Evolutionary conservation across 2,329 filamentous ascomycete species (phyloP), one percentile per base, ranked within the genome.

Genomic region (Monosporascus sp.): DNA sequence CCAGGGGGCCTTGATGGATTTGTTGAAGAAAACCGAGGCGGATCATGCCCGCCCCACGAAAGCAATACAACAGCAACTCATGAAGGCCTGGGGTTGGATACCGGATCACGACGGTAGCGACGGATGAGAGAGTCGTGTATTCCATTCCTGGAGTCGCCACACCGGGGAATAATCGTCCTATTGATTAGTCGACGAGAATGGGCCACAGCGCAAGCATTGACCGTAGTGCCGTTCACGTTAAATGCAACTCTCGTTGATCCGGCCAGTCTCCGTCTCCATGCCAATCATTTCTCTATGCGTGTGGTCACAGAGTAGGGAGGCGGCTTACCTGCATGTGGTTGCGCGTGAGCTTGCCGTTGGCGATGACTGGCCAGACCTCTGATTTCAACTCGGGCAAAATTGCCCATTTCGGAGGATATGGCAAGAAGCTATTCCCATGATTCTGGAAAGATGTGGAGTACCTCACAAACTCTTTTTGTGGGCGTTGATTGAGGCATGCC

Each of bases 1-100:
- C 47, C 78, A 81, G 58, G 68, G 74, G 50, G 78, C 76, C 11
- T 56, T 81, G 27, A 58, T 80, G 19, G 70, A 74, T 22, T 68
- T 80, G 3, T 65, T 84, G 43, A 65, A 67, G 46, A 72, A 67
- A 55, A 79, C 77, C 2, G 77, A 82, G 58, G 66, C 61, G 35
- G 72, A 76, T n/a, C 74, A 80, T 63, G 79, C 74, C 5, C 77
- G 79, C 65, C 80, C 79, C 6, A 83, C 79, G 7, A 70, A 68
- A 7, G 68, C 71, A 9, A 76, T 79, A 27, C 74, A 76, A 40
- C 63, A 67, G 38, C 73, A 77, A 54, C 66, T 82, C 52, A 75
- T 73, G 59, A 69, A 69, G 50, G 74, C 72, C 52, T 83, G 78
- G 79, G 76, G 73, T 17, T 79, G 75, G 77, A 52, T 61, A 50